A percentile compares a stretch with the other conserved stretches of the same genome.
phyloP scores from a whole-genome alignment of 2,329 filamentous ascomycete species.

The Trichoderma sp. region DNA sequence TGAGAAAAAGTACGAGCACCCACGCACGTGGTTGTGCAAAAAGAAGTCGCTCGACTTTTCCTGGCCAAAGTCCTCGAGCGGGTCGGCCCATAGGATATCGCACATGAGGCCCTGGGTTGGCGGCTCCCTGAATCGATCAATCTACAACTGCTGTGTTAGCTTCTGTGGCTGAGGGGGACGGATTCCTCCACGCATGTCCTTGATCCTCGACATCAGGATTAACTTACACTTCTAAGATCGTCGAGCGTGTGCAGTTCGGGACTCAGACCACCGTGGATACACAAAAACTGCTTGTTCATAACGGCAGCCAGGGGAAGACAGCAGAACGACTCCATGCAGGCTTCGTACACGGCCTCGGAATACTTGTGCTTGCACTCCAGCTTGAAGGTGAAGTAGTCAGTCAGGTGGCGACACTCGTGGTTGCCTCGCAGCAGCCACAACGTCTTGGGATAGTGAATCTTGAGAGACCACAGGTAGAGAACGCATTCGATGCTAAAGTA shows the following conservation, averaged over 20 bases:
- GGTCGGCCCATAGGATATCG: constrained; percentile 98
- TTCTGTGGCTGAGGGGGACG: neutral
- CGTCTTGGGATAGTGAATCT: constrained; percentile 98
- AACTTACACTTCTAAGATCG: constrained; percentile 79
- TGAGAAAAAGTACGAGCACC: constrained; percentile 99
- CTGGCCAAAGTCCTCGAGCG: constrained; percentile 96
- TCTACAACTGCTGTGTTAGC: constrained; percentile 53
- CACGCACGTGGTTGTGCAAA: constrained; percentile 95
- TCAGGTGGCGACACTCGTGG: constrained; percentile 98
- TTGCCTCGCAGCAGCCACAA: constrained; percentile 97
- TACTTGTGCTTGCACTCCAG: constrained; percentile 99
- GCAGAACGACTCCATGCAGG: constrained; percentile 98
- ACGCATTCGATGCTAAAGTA: constrained; percentile 99
- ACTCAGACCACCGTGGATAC: constrained; percentile 94
- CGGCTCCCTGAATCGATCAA: constrained; percentile 96
- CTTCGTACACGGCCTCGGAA: constrained; percentile 92
- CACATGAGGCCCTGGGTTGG: constrained; percentile 98
- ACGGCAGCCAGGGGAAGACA: constrained; percentile 88
- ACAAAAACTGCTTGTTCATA: constrained; percentile 99
- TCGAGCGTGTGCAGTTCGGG: constrained; percentile 95
- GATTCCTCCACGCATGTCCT: neutral
- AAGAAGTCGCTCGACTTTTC: constrained; percentile 99
- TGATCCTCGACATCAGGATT: neutral
- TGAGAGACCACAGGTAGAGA: constrained; percentile 94
- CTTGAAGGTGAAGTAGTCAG: constrained; percentile 99